These are phyloP conservation scores for Aspergillus sergii DNA, from an alignment of 2,329 filamentous ascomycete genomes.

Conservation along the genomic window DNA sequence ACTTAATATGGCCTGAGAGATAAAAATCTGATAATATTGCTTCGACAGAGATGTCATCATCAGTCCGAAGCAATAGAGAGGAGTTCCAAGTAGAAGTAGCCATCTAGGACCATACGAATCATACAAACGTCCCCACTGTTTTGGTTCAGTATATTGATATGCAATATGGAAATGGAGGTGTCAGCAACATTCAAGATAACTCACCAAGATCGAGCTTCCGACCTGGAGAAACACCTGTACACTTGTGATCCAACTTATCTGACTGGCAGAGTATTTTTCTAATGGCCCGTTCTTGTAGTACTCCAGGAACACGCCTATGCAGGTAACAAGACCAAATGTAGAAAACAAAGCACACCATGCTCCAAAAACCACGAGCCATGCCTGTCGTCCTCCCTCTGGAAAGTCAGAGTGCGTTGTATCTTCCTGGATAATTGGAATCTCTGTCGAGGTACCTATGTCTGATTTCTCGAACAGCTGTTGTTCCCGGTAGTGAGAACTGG, in stretches of 20 bases:
- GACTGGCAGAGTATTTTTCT: not conserved
- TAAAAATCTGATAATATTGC: conserved; percentile 57
- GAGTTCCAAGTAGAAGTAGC: conserved; percentile 51
- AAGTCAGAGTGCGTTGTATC: no score
- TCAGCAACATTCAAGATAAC: not conserved
- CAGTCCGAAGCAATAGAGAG: conserved; percentile 56
- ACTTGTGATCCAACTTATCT: conserved; percentile 3
- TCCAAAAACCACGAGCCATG: no score
- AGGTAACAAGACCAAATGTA: no score
- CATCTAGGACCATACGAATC: conserved; percentile 63
- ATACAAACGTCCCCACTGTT: conserved; percentile 60
- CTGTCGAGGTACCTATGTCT: no score
- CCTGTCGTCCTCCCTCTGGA: no score
- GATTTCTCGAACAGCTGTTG: no score
- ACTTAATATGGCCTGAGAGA: conserved; percentile 55
- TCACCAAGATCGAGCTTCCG: no score
- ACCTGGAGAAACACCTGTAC: not conserved
- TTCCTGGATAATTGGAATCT: no score
- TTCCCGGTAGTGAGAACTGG: no score
- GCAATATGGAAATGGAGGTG: conserved; percentile 32
- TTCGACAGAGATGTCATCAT: conserved; percentile 56
- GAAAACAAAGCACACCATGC: no score
- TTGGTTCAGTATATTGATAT: not conserved
- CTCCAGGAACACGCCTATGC: conserved; percentile 5
- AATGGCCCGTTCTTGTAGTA: conserved; percentile 3